Evolutionary conservation across 2,329 filamentous ascomycete species (phyloP).

Genomic region (Aspergillus tamarii): DNA sequence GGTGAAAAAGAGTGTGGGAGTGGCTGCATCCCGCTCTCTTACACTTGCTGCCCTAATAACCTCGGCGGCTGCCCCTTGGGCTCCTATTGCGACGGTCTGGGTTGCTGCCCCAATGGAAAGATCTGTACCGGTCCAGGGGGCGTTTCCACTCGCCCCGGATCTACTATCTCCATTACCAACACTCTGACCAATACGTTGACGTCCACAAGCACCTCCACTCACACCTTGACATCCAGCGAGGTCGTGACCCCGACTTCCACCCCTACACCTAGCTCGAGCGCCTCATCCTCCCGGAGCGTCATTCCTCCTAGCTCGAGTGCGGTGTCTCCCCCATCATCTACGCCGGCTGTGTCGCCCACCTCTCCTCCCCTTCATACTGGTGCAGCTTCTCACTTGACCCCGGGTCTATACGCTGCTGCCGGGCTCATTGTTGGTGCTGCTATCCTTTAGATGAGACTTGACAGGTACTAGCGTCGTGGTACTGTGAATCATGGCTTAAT

Average conservation of each 20-base stretch:
- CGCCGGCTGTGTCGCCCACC: background rate
- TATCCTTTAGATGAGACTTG: background rate
- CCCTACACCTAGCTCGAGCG: background rate
- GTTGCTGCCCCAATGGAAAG: slow-evolving; percentile 13
- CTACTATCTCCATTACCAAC: slow-evolving; percentile 7
- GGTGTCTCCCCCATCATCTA: background rate
- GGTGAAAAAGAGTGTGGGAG: background rate
- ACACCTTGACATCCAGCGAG: background rate
- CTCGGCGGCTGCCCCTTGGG: slow-evolving; percentile 7
- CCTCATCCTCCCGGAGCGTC: background rate
- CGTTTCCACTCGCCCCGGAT: background rate
- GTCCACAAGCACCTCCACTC: slow-evolving; percentile 1
- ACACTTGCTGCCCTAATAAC: slow-evolving; percentile 5
- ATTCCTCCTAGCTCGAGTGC: background rate
- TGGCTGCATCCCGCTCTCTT: slow-evolving; percentile 6
- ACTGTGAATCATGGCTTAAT: background rate
- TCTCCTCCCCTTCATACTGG: slow-evolving; percentile 7
- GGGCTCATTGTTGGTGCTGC: slow-evolving; percentile 10
- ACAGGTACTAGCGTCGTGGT: background rate
- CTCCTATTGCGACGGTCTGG: slow-evolving; percentile 5
- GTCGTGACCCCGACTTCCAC: background rate
- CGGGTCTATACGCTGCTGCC: slow-evolving; percentile 7
- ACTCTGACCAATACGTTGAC: slow-evolving; percentile 7
- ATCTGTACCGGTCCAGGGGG: slow-evolving; percentile 6
- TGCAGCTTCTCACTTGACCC: slow-evolving; percentile 5